Conservation (phyloP, 495 filamentous ascomycete species). For the Melanomma pulvis-pyrius region DNA sequence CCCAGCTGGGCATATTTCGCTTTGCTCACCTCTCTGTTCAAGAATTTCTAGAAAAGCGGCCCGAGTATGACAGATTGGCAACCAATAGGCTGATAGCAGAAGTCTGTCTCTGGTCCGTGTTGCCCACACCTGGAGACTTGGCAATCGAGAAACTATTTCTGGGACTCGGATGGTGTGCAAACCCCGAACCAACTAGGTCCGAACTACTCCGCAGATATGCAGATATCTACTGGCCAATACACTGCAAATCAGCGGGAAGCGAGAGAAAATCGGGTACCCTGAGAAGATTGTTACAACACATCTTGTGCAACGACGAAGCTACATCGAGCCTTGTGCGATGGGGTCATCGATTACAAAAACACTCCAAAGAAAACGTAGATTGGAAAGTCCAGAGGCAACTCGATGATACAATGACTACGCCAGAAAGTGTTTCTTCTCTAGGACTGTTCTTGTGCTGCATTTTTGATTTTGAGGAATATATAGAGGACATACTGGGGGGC, state of each 20-base stretch:
- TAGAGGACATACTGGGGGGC: not conserved
- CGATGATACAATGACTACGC: not conserved
- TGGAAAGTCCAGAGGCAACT: not conserved
- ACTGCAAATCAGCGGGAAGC: not conserved
- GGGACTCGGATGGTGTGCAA: conserved; percentile 1
- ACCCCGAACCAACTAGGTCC: not conserved
- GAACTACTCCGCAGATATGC: not conserved
- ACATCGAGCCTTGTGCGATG: not conserved
- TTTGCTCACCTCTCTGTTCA: conserved; percentile 45
- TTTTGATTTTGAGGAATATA: conserved; percentile 7
- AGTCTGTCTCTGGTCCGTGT: conserved; percentile 18
- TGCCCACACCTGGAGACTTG: conserved; percentile 1
- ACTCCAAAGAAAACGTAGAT: not conserved
- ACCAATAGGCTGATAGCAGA: conserved; percentile 19
- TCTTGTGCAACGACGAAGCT: not conserved
- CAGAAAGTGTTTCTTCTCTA: not conserved
- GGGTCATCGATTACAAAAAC: not conserved
- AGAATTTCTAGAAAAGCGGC: conserved; percentile 36
- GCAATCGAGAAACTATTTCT: conserved; percentile 2
- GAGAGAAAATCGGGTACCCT: conserved; percentile 7
- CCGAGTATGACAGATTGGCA: not conserved
- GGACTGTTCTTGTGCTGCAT: conserved; percentile 7
- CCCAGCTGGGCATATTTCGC: conserved; percentile 39
- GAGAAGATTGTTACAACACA: not conserved
- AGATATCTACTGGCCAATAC: conserved; percentile 7